Base-by-base conservation (phyloP, 176 grass and related monocot species). In the Saccharum spontaneum region DNA sequence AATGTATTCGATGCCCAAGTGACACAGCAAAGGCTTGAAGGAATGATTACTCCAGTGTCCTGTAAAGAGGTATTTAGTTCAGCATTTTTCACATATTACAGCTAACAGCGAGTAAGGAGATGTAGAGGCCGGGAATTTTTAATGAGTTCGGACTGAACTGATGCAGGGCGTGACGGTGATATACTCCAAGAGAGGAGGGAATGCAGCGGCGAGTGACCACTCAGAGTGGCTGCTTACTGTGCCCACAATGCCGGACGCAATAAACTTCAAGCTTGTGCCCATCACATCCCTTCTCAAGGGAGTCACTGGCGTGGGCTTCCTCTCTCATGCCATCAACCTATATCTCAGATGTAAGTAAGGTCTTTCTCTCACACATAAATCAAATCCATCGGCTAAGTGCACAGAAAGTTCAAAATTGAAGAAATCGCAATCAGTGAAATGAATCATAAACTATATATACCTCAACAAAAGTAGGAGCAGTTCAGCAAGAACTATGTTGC, bases 341-440 rank as follows among this genome's bases (percentile, higher is more conserved):
- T 98, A 98, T 26, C 82, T 98, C 34, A 91, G 97, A 94, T 98
- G 97, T 98, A 92, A 92, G 85, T 98, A 89, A 90, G 85, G 64
- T 8, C 39, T 54, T 13, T 45, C 26, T 31, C 67, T 12, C 50
- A 43, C 17, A 50, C 11, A 76, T 62, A 50, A 66, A 66, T 1
- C 67, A 14, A 64, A 65, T 64, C 4, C 12, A 78, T 70, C 7
- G 7, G 2, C 13, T 5, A 37, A 79, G 17, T 48, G 37, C n/a
- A 77, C 4, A 9, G 4, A 40, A 22, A 28, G 9, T 36, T 55
- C 38, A 43, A 71, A 44, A 12, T 18, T 36, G 45, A 48, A 64
- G n/a, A 65, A 46, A 9, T 14, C 23, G 3, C 8, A 44, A 24
- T 2, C 3, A 6, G 33, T 12, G 22, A 26, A 59, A 71, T 33